Evolutionary conservation across 176 grass and related monocot genomes (phyloP), one percentile per base, ranked within the genome.

Genomic region (Saccharum officinarum): DNA sequence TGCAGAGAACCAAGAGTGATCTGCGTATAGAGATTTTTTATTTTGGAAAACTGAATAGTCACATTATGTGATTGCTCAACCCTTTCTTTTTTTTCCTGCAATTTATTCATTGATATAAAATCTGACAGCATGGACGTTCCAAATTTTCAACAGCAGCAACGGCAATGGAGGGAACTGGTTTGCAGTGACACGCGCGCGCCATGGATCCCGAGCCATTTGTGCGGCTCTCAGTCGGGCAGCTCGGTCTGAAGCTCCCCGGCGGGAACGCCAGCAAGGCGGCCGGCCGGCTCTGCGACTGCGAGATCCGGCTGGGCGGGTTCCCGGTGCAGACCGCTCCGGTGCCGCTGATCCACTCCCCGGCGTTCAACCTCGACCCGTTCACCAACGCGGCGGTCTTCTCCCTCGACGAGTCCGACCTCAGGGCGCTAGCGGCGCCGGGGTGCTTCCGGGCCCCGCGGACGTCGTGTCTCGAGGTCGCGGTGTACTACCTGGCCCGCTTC

Each of bases 121-220:
- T 83, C 76, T 91, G 80, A 87, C 67, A 23, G 5, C 25, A 33
- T 72, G 9, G 0, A 18, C 44, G 9, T 82, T 57, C 6, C 5
- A 67, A 69, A 22, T 36, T 55, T 90, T 44, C 52, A 87, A 61
- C 73, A 69, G 17, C 60, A 91, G 80, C 57, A 75, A 22, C 61
- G 76, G 23, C 16, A 44, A 87, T 87, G 81, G 44, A 50, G 75
- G 57, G 39, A 54, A 45, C 20, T 33, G 47, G 39, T 50, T 50
- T 31, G 10, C 28, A 86, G 59, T 78, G 82, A 92, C 40, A 26
- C 31, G 8, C 10, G 14, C 20, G 18, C 46, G 1, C 40, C 64
- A 94, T 98, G 96, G 89, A 98, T 89, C 93, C 93, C 57, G 89
- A 98, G 34, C 67, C 76, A 36, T 90, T 92, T 75, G 79, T 94